Evolutionary conservation across 2,329 filamentous ascomycete genomes (phyloP).

Genomic region (Paraphaeosphaeria minitans): DNA sequence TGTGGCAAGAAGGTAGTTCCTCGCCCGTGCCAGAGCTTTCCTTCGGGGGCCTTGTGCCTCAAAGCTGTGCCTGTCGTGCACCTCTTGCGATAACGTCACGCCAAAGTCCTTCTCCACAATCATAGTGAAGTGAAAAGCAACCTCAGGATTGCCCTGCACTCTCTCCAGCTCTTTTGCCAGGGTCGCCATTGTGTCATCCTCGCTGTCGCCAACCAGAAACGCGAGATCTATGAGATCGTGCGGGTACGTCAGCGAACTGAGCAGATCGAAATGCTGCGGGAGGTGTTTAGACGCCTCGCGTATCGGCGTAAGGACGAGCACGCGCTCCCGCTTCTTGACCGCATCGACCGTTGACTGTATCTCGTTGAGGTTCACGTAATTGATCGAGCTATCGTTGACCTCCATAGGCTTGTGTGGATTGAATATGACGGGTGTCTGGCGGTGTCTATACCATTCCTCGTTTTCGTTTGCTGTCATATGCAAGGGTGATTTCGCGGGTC

Average conservation of each 20-base stretch:
- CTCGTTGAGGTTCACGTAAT: conserved; percentile 81
- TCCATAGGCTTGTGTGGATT: conserved; percentile 90
- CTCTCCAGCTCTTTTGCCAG: conserved; percentile 84
- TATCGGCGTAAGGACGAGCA: conserved; percentile 90
- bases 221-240: conserved; percentile 94
- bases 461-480: conserved; percentile 93
- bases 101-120: conserved; percentile 94
- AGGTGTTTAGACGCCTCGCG: conserved; percentile 86
- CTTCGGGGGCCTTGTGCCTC: conserved; percentile 86
- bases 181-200: conserved; percentile 88
- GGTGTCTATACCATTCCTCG: conserved; percentile 83
- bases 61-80: conserved; percentile 84
- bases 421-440: conserved; percentile 92
- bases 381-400: conserved; percentile 80
- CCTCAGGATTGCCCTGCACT: conserved; percentile 77
- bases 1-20: conserved; percentile 86
- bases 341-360: conserved; percentile 83
- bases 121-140: conserved; percentile 82
- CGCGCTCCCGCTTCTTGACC: conserved; percentile 77
- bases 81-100: conserved; percentile 73
- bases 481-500: conserved; percentile 92
- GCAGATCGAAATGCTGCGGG: conserved; percentile 89
- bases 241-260: conserved; percentile 88
- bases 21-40: conserved; percentile 85
- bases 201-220: conserved; percentile 91